Evolutionary conservation across 2,329 filamentous ascomycete genomes (phyloP), one percentile per base, ranked within the genome.

Genomic region (Phyllachora maydis): DNA sequence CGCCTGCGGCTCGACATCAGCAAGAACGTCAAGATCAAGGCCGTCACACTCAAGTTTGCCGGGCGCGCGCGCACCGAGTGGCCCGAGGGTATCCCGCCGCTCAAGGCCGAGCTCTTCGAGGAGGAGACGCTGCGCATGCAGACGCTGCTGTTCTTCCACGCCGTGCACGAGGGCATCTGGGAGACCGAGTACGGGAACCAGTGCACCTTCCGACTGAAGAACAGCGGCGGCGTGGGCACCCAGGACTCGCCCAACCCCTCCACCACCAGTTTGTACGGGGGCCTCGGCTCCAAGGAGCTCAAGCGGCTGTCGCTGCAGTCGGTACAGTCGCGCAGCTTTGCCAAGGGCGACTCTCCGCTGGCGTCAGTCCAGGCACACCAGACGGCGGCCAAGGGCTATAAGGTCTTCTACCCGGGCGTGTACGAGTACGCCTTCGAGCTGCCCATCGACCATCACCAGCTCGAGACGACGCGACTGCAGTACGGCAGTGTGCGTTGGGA

Each of bases 61-160:
- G 88, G 85, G 15, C 74, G 70, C 41, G 79, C 82, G 3, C 66
- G 75, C 32, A 95, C 88, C 2, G 82, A 92, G 41, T 98, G 88
- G 88, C 85, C 88, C 10, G 88, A 95, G 52, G 81, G 82, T 23
- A 88, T 95, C 15, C 85, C 88, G 3, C 82, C 83, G 0, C 62
- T 73, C 27, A 92, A 91, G 45, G 62, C 73, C 1, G 77, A 91
- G 19, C 69, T 79, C 25, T 74, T 68, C 37, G 82, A 95, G 41
- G 76, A 79, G 31, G 76, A 88, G 35, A 78, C 71, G 4, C 59
- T 95, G 29, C 73, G 90, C 47, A 85, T 77, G 19, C 83, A 93
- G 39, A 85, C 70, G 11, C 70, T 81, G 49, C 85, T 75, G 0
- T 95, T 95, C 42, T 98, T 93, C 56, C 90, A 93, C 38, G 74